A percentile compares a stretch with the other conserved stretches of the same genome.
These are phyloP conservation scores for Wickerhamiella occidentalis DNA, from an alignment of 805 yeast genomes.

Conservation along the genomic window DNA sequence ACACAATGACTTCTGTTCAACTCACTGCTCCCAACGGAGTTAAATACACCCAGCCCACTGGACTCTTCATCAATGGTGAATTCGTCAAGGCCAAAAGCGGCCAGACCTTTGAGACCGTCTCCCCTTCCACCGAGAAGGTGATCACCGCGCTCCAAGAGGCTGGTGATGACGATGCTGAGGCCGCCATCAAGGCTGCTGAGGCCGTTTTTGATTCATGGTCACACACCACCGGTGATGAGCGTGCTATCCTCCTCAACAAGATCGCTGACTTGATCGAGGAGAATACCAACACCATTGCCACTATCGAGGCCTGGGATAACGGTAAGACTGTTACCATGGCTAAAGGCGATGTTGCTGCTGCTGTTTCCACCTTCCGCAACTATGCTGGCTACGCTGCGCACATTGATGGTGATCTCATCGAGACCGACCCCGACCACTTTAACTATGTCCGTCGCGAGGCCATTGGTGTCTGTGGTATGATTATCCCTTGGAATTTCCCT, in stretches of 20 bases:
- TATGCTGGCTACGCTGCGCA: conserved; percentile 92
- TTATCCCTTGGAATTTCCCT: conserved; percentile 97
- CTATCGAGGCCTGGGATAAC: conserved; percentile 76
- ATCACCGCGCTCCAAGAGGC: conserved; percentile 65
- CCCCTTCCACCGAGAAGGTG: conserved; percentile 65
- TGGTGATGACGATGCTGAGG: conserved; percentile 62
- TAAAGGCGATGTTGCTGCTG: conserved; percentile 61
- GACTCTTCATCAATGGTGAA: conserved; percentile 69
- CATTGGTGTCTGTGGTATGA: conserved; percentile 88
- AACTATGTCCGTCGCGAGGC: conserved; percentile 80
- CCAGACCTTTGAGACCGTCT: conserved; percentile 47
- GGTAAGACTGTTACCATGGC: conserved; percentile 68
- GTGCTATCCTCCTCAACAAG: conserved; percentile 52
- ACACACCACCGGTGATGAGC: conserved; percentile 59
- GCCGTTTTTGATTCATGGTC: conserved; percentile 62
- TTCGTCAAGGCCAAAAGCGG: conserved; percentile 38
- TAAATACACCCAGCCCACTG: conserved; percentile 66
- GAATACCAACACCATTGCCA: conserved; percentile 58
- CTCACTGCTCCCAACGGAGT: conserved; percentile 35
- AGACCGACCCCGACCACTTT: conserved; percentile 63
- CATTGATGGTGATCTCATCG: conserved; percentile 60
- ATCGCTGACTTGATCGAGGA: conserved; percentile 70
- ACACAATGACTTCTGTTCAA: conserved; percentile 8
- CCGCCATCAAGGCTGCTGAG: conserved; percentile 77
- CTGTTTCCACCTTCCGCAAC: conserved; percentile 60